Conservation (phyloP, 2,329 filamentous ascomycete genomes). For the Cadophora luteo-olivacea region DNA sequence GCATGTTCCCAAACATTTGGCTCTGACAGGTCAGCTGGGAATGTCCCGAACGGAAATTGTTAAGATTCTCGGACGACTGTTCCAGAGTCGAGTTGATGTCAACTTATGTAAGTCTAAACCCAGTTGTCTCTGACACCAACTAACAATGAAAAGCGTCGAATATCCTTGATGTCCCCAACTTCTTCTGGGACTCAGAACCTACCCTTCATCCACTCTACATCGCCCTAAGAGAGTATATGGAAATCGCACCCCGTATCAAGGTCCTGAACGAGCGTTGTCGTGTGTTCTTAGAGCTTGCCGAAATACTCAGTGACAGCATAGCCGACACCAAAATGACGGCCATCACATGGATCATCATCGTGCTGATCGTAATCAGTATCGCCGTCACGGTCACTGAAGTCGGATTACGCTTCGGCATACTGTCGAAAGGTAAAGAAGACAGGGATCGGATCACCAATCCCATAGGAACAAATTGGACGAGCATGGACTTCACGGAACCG, state of each 20-base stretch:
- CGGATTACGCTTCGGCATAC: constrained; percentile 80
- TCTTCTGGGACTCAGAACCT: constrained; percentile 98
- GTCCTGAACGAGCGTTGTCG: constrained; percentile 96
- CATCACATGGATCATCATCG: constrained; percentile 98
- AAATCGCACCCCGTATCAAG: constrained; percentile 94
- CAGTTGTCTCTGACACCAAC: constrained; percentile 22
- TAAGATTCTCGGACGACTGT: constrained; percentile 86
- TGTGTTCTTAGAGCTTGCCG: constrained; percentile 94
- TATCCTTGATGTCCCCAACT: constrained; percentile 93
- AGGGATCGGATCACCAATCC: constrained; percentile 10
- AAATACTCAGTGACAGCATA: constrained; percentile 91
- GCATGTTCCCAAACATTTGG: constrained; percentile 86
- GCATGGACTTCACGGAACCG: constrained; percentile 37
- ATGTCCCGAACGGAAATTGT: constrained; percentile 94
- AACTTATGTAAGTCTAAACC: constrained; percentile 80
- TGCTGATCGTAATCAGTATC: constrained; percentile 90
- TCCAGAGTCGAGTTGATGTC: constrained; percentile 94
- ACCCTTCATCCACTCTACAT: constrained; percentile 93
- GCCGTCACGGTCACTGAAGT: constrained; percentile 91
- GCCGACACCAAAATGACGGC: constrained; percentile 94
- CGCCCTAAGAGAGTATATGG: constrained; percentile 94
- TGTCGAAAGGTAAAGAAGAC: constrained; percentile 51
- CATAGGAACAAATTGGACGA: constrained; percentile 38
- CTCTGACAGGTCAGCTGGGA: constrained; percentile 86
- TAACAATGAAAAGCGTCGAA: constrained; percentile 73